These are phyloP conservation scores for Penicillium ochrochloron DNA, from an alignment of 495 filamentous ascomycete genomes.

Conservation along the genomic window DNA sequence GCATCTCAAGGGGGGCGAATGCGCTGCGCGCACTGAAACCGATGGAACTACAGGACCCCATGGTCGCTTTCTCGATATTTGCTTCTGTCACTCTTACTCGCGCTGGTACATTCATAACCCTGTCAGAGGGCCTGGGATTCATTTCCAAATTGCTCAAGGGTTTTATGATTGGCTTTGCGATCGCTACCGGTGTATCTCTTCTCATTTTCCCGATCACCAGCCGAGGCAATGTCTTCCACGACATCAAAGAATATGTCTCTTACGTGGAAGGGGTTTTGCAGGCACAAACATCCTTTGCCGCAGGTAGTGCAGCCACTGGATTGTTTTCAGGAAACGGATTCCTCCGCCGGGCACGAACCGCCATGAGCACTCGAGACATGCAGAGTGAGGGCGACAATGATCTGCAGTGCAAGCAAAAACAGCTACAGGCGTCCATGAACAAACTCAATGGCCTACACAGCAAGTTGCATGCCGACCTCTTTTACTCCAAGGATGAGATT, in stretches of 20 bases:
- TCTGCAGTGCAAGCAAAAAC: conserved; percentile 37
- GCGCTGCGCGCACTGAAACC: conserved; percentile 64
- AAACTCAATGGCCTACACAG: conserved; percentile 62
- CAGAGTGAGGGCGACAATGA: conserved; percentile 44
- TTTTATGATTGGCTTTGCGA: conserved; percentile 69
- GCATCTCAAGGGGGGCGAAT: conserved; percentile 30
- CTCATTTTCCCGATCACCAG: conserved; percentile 68
- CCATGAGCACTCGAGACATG: conserved; percentile 25
- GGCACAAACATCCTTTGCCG: conserved; percentile 62
- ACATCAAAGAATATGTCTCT: conserved; percentile 57
- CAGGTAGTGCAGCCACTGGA: conserved; percentile 36
- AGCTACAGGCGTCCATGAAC: conserved; percentile 51
- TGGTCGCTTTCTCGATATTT: conserved; percentile 73
- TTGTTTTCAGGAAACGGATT: conserved; percentile 27
- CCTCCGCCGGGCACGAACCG: conserved; percentile 32
- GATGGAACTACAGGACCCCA: conserved; percentile 65
- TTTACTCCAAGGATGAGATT: conserved; percentile 73
- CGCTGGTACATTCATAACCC: conserved; percentile 52
- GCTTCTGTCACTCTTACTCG: conserved; percentile 59
- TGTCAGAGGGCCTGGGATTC: conserved; percentile 54
- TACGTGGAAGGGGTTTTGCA: conserved; percentile 55
- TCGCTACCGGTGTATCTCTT: conserved; percentile 65
- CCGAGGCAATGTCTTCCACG: conserved; percentile 58
- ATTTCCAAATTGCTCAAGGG: conserved; percentile 58
- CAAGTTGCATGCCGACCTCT: conserved; percentile 67